Evolutionary conservation across 179 eudicot species (phyloP), one percentile per base, ranked within the genome.

Genomic region (Beta lomatogona): DNA sequence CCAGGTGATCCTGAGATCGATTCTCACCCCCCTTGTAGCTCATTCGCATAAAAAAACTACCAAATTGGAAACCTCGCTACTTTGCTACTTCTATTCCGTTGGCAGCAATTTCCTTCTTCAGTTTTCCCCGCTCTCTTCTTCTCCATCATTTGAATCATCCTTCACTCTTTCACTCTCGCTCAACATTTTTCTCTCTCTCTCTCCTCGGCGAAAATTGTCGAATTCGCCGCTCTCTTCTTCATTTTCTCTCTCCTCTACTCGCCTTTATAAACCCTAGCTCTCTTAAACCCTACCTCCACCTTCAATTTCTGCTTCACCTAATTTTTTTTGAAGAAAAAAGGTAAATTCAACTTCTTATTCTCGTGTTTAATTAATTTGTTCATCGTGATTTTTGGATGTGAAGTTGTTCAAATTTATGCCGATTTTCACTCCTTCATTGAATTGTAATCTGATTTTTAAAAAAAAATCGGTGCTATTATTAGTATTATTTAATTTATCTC

Each of bases 231-330:
- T n/a, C n/a, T n/a, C 9, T 28, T 50, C 48, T 18, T 14, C 7
- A 9, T 14, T 63, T 63, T 4, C 21, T 4, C 63, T 18, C 11
- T 9, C 36, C 25, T 25, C 31, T 31, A 22, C 5, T 7, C 25
- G 31, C 15, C 10, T 63, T 15, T 22, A 45, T 41, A 78, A 66
- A 67, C 80, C 80, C 80, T 78, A 78, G 53, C 52, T 7, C 63
- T 66, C 52, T 59, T 77, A 77, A 78, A 67, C 74, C 80, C 73
- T 46, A 67, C 1, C n/a, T 7, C 36, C 41, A 36, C 41, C 41
- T 36, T 36, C 45, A 45, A 0, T 16, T 44, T 55, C 4, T 45
- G 12, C 69, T 64, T 59, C 71, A 6, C 36, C 36, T 41, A 5
- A 64, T 22, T 46, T 61, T 48, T n/a, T n/a, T 16, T 9, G 45